Base-by-base conservation (phyloP, 2,329 filamentous ascomycete genomes). In the Ophiostoma sp. region DNA sequence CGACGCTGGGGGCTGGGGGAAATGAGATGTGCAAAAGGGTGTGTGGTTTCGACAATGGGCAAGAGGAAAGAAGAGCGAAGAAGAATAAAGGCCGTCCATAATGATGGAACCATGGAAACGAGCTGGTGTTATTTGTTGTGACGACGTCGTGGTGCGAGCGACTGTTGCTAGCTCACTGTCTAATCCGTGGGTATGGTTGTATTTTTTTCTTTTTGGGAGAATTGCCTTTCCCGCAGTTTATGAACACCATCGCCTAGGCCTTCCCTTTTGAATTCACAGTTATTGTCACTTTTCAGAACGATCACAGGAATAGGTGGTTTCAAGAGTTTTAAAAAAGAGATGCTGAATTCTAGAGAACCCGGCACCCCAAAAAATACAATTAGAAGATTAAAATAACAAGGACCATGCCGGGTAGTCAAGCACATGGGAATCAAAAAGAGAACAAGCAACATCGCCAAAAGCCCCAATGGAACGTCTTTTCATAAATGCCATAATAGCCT, bases 361-460 rank as follows among this genome's bases (percentile, higher is more conserved):
- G 67, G 44, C 63, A 64, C 60, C 66, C 70, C 69, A 72, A 72
- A 72, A 73, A 75, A 74, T 74, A 73, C 74, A 75, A 83, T 83
- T 83, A 82, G 78, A 81, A 81, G 73, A 79, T 82, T 81, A 82
- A 77, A 75, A 80, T 60, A 69, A 67, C 71, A 64, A 52, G 38
- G 55, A 52, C 27, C 44, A 16, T 60, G 38, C 42, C 45, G 5
- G 45, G 18, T 69, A 66, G 41, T 5, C 36, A 45, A 38, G 72
- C 42, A 62, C 70, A 70, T 72, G 68, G 68, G 71, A 73, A 67
- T 72, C 71, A 72, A 63, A 58, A 67, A 68, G 70, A 70, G 77
- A 79, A 76, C 58, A 78, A 47, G 40, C 68, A 68, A 70, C 68
- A 68, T 71, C 66, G 67, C 73, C 75, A 72, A 73, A 73, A 36